Conservation (phyloP, 768 basidiomycete species). For the Boletus vermiculosoides region DNA sequence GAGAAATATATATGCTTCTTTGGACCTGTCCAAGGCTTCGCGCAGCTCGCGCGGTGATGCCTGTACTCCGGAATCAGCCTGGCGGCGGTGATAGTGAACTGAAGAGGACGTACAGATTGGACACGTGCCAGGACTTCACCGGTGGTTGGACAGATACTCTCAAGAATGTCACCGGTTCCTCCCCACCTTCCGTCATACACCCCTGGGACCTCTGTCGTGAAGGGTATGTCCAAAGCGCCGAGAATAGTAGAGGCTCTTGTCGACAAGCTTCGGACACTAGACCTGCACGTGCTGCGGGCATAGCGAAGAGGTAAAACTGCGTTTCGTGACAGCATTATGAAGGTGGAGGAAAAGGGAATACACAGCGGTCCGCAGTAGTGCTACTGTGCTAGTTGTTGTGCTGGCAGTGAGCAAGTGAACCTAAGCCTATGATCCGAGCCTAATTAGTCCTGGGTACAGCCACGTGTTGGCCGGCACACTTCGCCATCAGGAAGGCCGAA, state of each 20-base stretch:
- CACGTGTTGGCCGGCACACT: constrained; percentile 10
- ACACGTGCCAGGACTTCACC: constrained; percentile 81
- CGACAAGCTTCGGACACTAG: constrained; percentile 50
- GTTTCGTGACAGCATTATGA: constrained; percentile 28
- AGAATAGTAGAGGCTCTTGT: constrained; percentile 69
- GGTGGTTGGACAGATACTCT: constrained; percentile 81
- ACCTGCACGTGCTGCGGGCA: constrained; percentile 18
- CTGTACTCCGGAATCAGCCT: constrained; percentile 35
- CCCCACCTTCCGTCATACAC: constrained; percentile 85
- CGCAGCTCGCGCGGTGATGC: constrained; percentile 75
- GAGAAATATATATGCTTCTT: constrained; percentile 71
- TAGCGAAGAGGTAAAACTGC: constrained; percentile 9
- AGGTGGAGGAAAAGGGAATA: neutral
- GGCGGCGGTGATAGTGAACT: neutral
- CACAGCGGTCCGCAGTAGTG: neutral
- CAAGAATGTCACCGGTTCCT: constrained; percentile 66
- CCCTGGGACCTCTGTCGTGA: constrained; percentile 58
- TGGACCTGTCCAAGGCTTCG: constrained; percentile 60
- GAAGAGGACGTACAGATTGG: constrained; percentile 50
- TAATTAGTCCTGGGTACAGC: constrained; percentile 13
- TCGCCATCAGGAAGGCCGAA: neutral
- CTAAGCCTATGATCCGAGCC: constrained; percentile 7
- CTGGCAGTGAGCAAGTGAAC: neutral
- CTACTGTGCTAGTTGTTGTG: neutral
- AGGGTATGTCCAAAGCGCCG: constrained; percentile 57